phyloP scores from a whole-genome alignment of 2,329 filamentous ascomycete species.

The Pseudogymnoascus sp. region DNA sequence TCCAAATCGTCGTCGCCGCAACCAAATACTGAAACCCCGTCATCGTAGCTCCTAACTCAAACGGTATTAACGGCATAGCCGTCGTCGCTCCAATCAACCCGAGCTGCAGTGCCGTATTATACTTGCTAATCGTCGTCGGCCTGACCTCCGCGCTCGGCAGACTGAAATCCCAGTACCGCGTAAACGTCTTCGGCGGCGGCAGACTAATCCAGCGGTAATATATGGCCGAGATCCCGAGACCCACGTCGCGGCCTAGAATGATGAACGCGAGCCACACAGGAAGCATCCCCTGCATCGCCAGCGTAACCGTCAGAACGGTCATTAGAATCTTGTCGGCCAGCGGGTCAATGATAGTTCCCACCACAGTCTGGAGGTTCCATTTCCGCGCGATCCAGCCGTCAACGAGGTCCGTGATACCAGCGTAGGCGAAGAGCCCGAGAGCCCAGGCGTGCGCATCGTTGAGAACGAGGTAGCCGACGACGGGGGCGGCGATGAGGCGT shows the following conservation, averaged over 20 bases:
- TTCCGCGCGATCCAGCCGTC: conserved; percentile 89
- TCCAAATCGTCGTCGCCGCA: conserved; percentile 85
- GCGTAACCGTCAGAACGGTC: conserved; percentile 81
- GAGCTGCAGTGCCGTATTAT: conserved; percentile 90
- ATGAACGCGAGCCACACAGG: conserved; percentile 85
- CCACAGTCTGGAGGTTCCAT: conserved; percentile 85
- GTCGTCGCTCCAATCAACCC: conserved; percentile 79
- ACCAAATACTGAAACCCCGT: conserved; percentile 69
- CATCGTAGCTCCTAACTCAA: conserved; percentile 48
- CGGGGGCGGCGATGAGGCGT: conserved; percentile 72
- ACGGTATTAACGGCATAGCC: conserved; percentile 66
- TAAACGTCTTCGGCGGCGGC: conserved; percentile 85
- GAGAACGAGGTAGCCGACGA: conserved; percentile 82
- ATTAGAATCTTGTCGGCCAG: conserved; percentile 97
- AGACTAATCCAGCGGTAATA: conserved; percentile 96
- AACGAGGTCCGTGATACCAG: conserved; percentile 81
- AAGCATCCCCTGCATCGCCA: conserved; percentile 75
- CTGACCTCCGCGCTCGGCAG: conserved; percentile 79
- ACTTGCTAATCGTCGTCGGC: conserved; percentile 77
- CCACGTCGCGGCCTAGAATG: conserved; percentile 82
- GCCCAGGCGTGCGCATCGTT: conserved; percentile 74
- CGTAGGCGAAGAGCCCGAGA: conserved; percentile 82
- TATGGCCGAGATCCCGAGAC: conserved; percentile 75
- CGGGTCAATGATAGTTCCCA: conserved; percentile 89
- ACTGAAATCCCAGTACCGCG: conserved; percentile 94